A percentile compares a stretch with the other conserved stretches of the same genome.
These are phyloP conservation scores for Dispira parvispora DNA, from an alignment of 192 early-diverging fungal genomes.

Conservation along the genomic window DNA sequence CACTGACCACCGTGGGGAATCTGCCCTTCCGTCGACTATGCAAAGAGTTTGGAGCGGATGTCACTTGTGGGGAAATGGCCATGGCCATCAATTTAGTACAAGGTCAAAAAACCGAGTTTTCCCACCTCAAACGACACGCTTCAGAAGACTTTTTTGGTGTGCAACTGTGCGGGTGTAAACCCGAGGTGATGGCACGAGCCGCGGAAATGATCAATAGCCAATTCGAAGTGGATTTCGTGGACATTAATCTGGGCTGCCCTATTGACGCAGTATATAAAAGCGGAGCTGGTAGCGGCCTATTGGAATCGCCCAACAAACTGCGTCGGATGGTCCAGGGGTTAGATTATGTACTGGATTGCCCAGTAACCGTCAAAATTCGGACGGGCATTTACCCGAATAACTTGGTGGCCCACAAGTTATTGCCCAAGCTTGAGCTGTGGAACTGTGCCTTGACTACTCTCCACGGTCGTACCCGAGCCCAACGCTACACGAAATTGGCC, in stretches of 20 bases:
- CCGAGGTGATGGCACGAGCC: slow-evolving; percentile 35
- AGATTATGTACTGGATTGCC: slow-evolving; percentile 49
- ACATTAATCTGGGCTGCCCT: slow-evolving; percentile 94
- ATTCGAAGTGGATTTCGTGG: slow-evolving; percentile 78
- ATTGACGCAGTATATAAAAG: slow-evolving; percentile 69
- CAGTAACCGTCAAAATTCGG: slow-evolving; percentile 83
- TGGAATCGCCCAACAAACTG: slow-evolving; percentile 47
- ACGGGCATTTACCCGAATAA: slow-evolving; percentile 48
- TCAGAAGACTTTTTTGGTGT: slow-evolving; percentile 88
- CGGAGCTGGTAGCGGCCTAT: slow-evolving; percentile 71
- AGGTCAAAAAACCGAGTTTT: slow-evolving; percentile 61
- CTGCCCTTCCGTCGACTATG: slow-evolving; percentile 90
- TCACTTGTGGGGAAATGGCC: slow-evolving; percentile 96
- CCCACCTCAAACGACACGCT: slow-evolving; percentile 63
- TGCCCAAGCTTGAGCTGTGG: slow-evolving; percentile 47
- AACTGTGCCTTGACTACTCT: slow-evolving; percentile 51
- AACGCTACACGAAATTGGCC: slow-evolving; percentile 78
- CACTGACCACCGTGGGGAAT: slow-evolving; percentile 94
- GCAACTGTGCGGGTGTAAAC: slow-evolving; percentile 58
- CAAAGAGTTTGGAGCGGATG: slow-evolving; percentile 85
- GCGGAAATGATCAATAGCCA: slow-evolving; percentile 51
- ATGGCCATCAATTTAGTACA: slow-evolving; percentile 46
- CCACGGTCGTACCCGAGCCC: slow-evolving; percentile 82
- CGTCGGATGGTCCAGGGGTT: slow-evolving; percentile 60
- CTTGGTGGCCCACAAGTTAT: slow-evolving; percentile 51